Percentiles rank a stretch among this genome's conserved stretches.
phyloP scores from a whole-genome alignment of 1,284 basidiomycete species.

The Abortiporus biennis region DNA sequence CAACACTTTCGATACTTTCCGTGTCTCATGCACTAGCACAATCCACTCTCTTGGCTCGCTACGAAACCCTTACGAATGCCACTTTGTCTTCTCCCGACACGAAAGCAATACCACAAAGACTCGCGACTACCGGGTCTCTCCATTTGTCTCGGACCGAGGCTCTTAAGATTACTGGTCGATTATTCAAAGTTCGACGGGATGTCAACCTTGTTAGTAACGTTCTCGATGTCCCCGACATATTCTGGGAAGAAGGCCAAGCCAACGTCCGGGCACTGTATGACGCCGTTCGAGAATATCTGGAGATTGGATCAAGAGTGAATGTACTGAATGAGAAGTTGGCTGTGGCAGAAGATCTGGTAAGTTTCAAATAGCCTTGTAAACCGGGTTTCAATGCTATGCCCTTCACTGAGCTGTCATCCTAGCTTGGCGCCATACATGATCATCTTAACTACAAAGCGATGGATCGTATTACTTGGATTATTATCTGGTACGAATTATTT shows the following conservation, averaged over 20 bases:
- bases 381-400: no score
- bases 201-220: constrained; percentile 93
- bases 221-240: constrained; percentile 91
- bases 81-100: constrained; percentile 78
- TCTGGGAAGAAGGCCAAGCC: constrained; percentile 81
- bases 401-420: no score
- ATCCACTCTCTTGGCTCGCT: constrained; percentile 87
- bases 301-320: constrained; percentile 81
- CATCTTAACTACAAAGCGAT: constrained; percentile 89
- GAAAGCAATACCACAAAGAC: constrained; percentile 79
- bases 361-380: no score
- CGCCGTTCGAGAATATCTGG: constrained; percentile 92
- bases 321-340: constrained; percentile 87
- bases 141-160: constrained; percentile 79
- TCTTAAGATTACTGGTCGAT: constrained; percentile 74
- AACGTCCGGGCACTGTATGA: constrained; percentile 87
- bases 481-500: constrained; percentile 67
- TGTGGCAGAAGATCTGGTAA: constrained; percentile 82
- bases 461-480: constrained; percentile 92
- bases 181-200: constrained; percentile 88
- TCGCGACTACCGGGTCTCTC: constrained; percentile 77
- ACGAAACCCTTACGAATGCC: constrained; percentile 77
- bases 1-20: constrained; percentile 84
- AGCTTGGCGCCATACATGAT: constrained; percentile 92
- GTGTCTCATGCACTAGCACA: constrained; percentile 93